Evolutionary conservation across 176 grass and related monocot genomes (phyloP).

Genomic region (Puccinellia tenuiflora): DNA sequence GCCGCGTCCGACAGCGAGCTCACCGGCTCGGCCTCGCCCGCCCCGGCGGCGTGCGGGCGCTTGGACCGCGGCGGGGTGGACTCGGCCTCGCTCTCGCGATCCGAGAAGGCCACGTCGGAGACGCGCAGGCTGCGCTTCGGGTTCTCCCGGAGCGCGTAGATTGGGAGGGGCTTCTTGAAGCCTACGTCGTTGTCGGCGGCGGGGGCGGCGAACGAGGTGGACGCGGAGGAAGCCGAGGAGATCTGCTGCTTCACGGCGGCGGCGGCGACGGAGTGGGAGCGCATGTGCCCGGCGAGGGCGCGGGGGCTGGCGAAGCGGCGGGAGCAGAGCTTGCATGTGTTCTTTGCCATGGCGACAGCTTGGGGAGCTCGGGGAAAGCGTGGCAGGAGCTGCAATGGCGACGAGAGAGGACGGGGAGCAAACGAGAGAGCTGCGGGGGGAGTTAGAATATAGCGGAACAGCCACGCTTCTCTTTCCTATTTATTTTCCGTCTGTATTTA

Average conservation of each 20-base stretch:
- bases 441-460: conserved; percentile 44
- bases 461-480: conserved; percentile 18
- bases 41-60: not conserved
- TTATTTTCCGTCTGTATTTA: conserved; percentile 6
- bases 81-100: conserved; percentile 58
- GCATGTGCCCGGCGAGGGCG: conserved; percentile 70
- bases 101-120: conserved; percentile 40
- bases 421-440: conserved; percentile 44
- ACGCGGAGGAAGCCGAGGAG: conserved; percentile 44
- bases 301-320: conserved; percentile 71
- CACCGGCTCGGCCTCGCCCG: conserved; percentile 35
- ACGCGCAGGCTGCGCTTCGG: conserved; percentile 49
- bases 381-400: conserved; percentile 28
- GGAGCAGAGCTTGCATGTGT: conserved; percentile 61
- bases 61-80: conserved; percentile 36
- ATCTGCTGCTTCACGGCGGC: conserved; percentile 32
- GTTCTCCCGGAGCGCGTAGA: conserved; percentile 56
- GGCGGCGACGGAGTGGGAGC: conserved; percentile 45
- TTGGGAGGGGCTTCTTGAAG: conserved; percentile 13
- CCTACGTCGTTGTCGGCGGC: not conserved
- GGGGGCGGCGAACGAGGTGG: conserved; percentile 40
- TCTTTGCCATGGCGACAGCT: conserved; percentile 55
- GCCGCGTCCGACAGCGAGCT: conserved; percentile 54
- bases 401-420: conserved; percentile 37
- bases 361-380: conserved; percentile 29